Base-by-base conservation (phyloP, 139 green algal species). In the Diplosphaera chodatii region DNA sequence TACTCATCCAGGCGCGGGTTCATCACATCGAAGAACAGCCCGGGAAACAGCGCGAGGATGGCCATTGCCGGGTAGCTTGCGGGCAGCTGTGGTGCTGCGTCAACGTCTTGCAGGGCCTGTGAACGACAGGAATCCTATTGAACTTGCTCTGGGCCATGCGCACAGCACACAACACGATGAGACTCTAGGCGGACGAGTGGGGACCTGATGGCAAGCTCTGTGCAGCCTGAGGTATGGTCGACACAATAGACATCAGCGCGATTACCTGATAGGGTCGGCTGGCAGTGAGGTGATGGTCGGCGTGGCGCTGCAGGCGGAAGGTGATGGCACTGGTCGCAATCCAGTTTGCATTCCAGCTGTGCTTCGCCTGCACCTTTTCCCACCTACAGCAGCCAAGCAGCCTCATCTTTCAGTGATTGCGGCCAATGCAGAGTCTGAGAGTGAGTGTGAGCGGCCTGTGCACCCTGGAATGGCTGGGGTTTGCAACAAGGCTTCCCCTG, bases 271-370 rank as follows among this genome's bases (percentile, higher is more conserved):
- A 91, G 32, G 77, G 77, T 41, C 64, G 33, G 40, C 32, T 64
- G 20, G 74, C 80, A 32, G 84, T 66, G n/a, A 72, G 40, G 64
- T 91, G 86, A 67, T 91, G 86, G 67, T 91, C 84, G 5, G 82
- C 70, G 65, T 91, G 86, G 64, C 83, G 74, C 48, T 89, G 84
- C 67, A 89, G 73, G 27, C 73, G 69, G 55, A 87, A 85, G 62
- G 77, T 63, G 30, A 78, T 33, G 20, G 56, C 37, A 55, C 74
- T 80, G 33, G 78, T 88, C 56, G 77, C 67, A 32, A 85, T 68
- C 55, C 71, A 83, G 66, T 80, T 79, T 34, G 77, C 75, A 66
- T 87, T 89, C 86, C 86, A 91, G 40, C 71, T 82, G 80, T 91
- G 86, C 40, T 83, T 65, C 27, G 69, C 68, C 1, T 37, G 67